Conservation (phyloP, 2,329 filamentous ascomycete genomes). For the Camillea tinctor region DNA sequence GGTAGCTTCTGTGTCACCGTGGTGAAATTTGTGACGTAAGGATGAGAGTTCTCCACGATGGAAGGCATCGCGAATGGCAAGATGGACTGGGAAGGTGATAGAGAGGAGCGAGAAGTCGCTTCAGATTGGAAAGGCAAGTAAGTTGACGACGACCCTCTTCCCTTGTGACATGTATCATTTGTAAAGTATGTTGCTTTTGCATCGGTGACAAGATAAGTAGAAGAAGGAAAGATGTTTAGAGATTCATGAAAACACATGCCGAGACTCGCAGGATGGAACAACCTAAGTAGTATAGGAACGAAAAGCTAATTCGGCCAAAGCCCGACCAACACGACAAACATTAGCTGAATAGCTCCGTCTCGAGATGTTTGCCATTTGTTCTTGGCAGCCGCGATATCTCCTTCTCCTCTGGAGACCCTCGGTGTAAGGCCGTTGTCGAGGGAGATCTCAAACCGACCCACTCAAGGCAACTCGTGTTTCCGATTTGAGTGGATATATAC, state of each 20-base stretch:
- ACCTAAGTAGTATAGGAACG: not conserved
- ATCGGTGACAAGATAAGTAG: not conserved
- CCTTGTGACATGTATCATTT: slow-evolving; percentile 16
- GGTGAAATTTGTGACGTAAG: slow-evolving; percentile 21
- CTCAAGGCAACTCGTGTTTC: not conserved
- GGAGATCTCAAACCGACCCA: not conserved
- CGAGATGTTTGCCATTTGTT: not conserved
- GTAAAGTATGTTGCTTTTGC: slow-evolving; percentile 3
- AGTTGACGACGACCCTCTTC: slow-evolving; percentile 8
- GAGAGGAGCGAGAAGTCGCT: slow-evolving; percentile 4
- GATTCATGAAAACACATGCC: slow-evolving; percentile 1
- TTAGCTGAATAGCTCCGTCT: not conserved
- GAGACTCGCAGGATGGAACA: not conserved
- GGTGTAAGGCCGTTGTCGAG: not conserved
- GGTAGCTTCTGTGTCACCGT: slow-evolving; percentile 21
- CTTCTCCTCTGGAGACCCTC: not conserved
- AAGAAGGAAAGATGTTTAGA: not conserved
- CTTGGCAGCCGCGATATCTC: not conserved
- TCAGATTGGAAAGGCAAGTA: slow-evolving; percentile 9
- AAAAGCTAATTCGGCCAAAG: not conserved
- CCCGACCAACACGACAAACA: not conserved
- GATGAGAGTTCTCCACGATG: slow-evolving; percentile 19
- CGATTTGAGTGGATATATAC: not conserved
- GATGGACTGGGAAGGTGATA: slow-evolving; percentile 1
- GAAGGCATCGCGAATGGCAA: slow-evolving; percentile 15